phyloP scores from a whole-genome alignment of 202 grass and related monocot species.

The Panicum hallii region DNA sequence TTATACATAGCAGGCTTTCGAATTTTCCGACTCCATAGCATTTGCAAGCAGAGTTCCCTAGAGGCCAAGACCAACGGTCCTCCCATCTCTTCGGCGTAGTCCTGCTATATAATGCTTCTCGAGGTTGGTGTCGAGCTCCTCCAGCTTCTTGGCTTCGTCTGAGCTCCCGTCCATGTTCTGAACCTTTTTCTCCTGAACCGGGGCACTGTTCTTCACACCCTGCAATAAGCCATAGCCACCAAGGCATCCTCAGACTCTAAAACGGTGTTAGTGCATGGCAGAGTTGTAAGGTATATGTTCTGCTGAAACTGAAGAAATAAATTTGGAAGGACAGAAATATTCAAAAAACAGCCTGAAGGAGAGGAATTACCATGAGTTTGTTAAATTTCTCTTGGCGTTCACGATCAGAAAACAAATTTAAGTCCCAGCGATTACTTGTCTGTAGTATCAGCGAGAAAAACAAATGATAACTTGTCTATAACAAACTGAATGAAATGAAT shows the following conservation, averaged over 20 bases:
- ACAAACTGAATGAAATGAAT: slow-evolving; percentile 17
- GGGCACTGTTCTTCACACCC: slow-evolving; percentile 63
- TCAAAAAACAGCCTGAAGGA: neutral
- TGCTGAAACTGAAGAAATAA: slow-evolving; percentile 21
- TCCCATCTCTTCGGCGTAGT: slow-evolving; percentile 86
- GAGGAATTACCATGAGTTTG: slow-evolving; percentile 93
- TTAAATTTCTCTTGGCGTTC: slow-evolving; percentile 99
- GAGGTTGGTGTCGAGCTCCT: slow-evolving; percentile 90
- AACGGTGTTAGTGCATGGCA: slow-evolving; percentile 77
- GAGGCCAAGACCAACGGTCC: slow-evolving; percentile 90
- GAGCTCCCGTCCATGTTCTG: slow-evolving; percentile 51
- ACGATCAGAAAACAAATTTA: slow-evolving; percentile 74
- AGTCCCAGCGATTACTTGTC: slow-evolving; percentile 76
- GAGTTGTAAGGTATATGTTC: slow-evolving; percentile 33
- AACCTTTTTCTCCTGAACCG: slow-evolving; percentile 49
- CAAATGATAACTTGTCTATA: slow-evolving; percentile 18
- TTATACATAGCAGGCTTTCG: slow-evolving; percentile 28
- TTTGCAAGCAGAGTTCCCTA: slow-evolving; percentile 43
- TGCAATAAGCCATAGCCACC: slow-evolving; percentile 75
- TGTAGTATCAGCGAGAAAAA: slow-evolving; percentile 46
- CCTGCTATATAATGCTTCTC: slow-evolving; percentile 97
- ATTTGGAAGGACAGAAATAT: slow-evolving; percentile 11
- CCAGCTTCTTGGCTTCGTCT: slow-evolving; percentile 66
- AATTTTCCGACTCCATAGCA: neutral
- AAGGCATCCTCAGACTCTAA: slow-evolving; percentile 91